Base-by-base conservation (phyloP, 2,329 filamentous ascomycete species). In the Xylaria polymorpha region DNA sequence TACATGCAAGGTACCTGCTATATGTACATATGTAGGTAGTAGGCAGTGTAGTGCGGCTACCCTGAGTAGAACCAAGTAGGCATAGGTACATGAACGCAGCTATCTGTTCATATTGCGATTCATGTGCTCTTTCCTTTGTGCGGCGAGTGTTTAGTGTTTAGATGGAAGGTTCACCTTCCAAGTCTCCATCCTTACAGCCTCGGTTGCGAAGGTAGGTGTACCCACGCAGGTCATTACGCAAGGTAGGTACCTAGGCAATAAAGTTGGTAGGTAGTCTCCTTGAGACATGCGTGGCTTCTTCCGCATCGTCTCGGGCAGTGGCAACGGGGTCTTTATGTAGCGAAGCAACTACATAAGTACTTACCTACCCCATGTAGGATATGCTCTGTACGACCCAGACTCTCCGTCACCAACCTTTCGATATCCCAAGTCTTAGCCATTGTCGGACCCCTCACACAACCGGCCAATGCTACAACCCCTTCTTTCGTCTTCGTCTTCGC, bases 371-470 rank as follows among this genome's bases (percentile, higher is more conserved):
- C 10, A 37, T 37, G 22, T 32, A 25, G 20, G 50, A 41, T 29
- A 18, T 46, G 18, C n/a, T 43, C 32, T n/a, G 15, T 44, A 9
- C 5, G 50, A 55, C 32, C 15, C 35, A 10, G 35, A 22, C 22
- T 22, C 9, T 53, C 44, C 25, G n/a, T 29, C 48, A 39, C 59
- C 32, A 29, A 46, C 12, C 58, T 62, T 64, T 55, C 8, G n/a
- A 46, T 44, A 20, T 39, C 39, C 41, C 32, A 25, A n/a, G 18
- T 44, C 37, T 59, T 56, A 18, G 43, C 8, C 18, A 51, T 43
- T 37, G 29, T 61, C 48, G 48, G 29, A 18, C 22, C 51, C 39
- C 44, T 41, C 18, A 44, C n/a, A 61, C 50, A 41, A 46, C n/a
- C 43, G 53, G 46, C 51, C 35, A 35, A 60, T 43, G 25, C n/a